Evolutionary conservation across 2,329 filamentous ascomycete species (phyloP).

Genomic region (Colletotrichum sp.): DNA sequence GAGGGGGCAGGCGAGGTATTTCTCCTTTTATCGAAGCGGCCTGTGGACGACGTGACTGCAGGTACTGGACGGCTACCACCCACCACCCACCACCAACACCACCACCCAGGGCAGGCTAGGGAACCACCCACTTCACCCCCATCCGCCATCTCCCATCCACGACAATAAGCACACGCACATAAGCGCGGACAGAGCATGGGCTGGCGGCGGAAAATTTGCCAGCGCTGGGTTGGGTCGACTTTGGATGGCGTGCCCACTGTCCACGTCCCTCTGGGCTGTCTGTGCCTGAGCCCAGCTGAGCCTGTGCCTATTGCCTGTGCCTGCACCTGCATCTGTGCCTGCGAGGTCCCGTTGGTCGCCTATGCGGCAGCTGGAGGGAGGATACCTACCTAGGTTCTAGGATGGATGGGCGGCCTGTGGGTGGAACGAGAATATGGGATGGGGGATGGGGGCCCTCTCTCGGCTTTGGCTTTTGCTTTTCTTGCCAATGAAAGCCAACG

Average conservation of each 20-base stretch:
- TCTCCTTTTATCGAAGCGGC: constrained; percentile 13
- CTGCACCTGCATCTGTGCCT: neutral
- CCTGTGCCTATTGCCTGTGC: neutral
- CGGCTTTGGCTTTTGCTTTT: neutral
- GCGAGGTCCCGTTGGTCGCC: constrained; percentile 3
- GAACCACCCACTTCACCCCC: neutral
- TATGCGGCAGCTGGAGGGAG: neutral
- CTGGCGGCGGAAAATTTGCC: constrained; percentile 7
- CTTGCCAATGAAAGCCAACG: neutral
- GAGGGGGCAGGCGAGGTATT: constrained; percentile 18
- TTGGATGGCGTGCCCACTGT: constrained; percentile 1
- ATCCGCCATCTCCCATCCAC: neutral
- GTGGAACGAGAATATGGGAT: neutral
- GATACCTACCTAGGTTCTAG: neutral
- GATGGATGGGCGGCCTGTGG: neutral
- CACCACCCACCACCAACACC: neutral
- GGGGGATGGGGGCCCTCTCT: constrained; percentile 7
- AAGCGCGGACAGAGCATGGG: constrained; percentile 4
- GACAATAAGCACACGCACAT: neutral
- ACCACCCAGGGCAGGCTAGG: neutral
- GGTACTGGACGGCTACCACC: neutral
- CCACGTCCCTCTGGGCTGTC: neutral
- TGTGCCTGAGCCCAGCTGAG: neutral
- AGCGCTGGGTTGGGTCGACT: constrained; percentile 1
- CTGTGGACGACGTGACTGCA: neutral